These are phyloP conservation scores for Capsicum pubescens DNA, from an alignment of 257 asterid genomes.

Conservation along the genomic window DNA sequence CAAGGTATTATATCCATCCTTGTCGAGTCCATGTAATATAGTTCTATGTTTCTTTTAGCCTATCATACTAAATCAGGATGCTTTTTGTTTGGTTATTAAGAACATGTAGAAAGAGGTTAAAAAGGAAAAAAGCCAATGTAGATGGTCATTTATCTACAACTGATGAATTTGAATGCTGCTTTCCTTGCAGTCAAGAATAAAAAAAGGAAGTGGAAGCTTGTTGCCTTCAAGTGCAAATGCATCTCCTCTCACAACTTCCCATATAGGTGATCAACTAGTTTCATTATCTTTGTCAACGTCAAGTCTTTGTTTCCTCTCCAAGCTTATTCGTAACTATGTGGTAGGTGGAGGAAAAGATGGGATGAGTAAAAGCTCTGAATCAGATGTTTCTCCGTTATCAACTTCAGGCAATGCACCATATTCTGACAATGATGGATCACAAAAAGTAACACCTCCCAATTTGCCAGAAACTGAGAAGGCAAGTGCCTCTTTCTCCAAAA, in stretches of 20 bases:
- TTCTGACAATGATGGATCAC: conserved; percentile 47
- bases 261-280: conserved; percentile 46
- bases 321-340: conserved; percentile 22
- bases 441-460: conserved; percentile 37
- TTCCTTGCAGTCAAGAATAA: conserved; percentile 67
- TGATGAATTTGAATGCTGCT: conserved; percentile 21
- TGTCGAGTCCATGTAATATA: conserved; percentile 16
- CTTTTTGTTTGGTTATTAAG: background rate
- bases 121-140: background rate
- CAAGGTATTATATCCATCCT: conserved; percentile 55
- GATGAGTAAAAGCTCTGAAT: conserved; percentile 47
- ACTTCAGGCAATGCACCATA: conserved; percentile 40
- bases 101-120: background rate
- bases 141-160: conserved; percentile 9
- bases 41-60: background rate
- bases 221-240: conserved; percentile 53
- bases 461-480: conserved; percentile 42
- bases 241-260: conserved; percentile 34
- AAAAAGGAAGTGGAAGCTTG: conserved; percentile 66
- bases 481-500: conserved; percentile 35
- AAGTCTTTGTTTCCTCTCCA: conserved; percentile 16
- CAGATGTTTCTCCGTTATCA: conserved; percentile 46
- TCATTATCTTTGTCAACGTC: background rate
- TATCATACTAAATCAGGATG: background rate
- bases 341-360: conserved; percentile 76